These are phyloP conservation scores for Zygoascus ofunaensis DNA, from an alignment of 805 yeast genomes.

Conservation along the genomic window DNA sequence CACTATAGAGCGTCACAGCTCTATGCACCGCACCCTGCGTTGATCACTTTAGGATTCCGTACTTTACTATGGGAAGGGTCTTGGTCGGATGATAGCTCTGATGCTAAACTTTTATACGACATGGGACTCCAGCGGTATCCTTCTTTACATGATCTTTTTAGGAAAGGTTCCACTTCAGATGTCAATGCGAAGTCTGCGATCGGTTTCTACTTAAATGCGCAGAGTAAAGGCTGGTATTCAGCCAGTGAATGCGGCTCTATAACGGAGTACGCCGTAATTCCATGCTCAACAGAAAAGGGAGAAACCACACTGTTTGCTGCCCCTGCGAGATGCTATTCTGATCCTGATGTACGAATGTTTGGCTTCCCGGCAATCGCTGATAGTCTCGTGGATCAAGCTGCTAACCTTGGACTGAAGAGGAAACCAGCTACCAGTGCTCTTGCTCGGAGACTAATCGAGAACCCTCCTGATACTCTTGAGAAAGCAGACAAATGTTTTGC, in stretches of 20 bases:
- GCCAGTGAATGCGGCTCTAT: neutral
- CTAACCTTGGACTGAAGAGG: conserved; percentile 25
- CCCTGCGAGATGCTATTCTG: conserved; percentile 22
- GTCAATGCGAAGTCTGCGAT: conserved; percentile 19
- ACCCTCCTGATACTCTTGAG: conserved; percentile 19
- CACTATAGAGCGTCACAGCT: conserved; percentile 21
- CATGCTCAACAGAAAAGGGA: neutral
- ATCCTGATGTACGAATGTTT: conserved; percentile 20
- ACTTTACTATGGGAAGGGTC: conserved; percentile 21
- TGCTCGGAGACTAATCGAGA: conserved; percentile 3
- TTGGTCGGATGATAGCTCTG: conserved; percentile 23
- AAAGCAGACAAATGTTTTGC: conserved; percentile 22
- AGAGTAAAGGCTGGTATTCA: conserved; percentile 6
- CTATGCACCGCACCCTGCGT: conserved; percentile 25
- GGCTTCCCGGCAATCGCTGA: conserved; percentile 24
- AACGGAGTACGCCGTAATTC: neutral
- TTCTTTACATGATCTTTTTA: conserved; percentile 18
- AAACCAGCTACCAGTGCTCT: conserved; percentile 21
- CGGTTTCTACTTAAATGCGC: conserved; percentile 23
- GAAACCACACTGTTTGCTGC: conserved; percentile 7
- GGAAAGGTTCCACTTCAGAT: conserved; percentile 9
- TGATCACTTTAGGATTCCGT: conserved; percentile 23
- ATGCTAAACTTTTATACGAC: conserved; percentile 23
- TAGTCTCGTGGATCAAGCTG: conserved; percentile 19
- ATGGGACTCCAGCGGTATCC: conserved; percentile 28